Base-by-base conservation (phyloP, 495 filamentous ascomycete genomes). In the Neurospora sp. region DNA sequence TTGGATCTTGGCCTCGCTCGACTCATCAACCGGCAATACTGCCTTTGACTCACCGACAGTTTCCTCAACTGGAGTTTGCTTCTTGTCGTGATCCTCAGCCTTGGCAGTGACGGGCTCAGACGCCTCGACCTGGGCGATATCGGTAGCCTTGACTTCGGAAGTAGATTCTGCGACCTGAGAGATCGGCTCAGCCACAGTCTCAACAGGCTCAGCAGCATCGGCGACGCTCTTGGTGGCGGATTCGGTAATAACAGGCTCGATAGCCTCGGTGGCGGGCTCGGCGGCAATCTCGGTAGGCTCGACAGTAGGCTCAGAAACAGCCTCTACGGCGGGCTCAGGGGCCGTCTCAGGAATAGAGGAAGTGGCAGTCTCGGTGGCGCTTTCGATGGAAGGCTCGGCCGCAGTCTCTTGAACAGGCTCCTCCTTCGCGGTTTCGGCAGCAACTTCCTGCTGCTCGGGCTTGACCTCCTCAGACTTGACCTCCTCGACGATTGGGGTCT, bases 31-130 rank as follows among this genome's bases (percentile, higher is more conserved):
- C 44, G 69, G 48, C 35, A 37, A 23, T 31, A 70, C 71, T 20
- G 54, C 72, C 39, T 39, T 46, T 42, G 42, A 23, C 39, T 73
- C 69, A 31, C 39, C 46, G 12, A 46, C 41, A 62, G 46, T 27
- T n/a, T 76, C 75, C 39, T 77, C 73, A 11, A 44, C 73, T 27
- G 35, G 71, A 54, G 62, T 73, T 70, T 39, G 69, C 46, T 74
- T 72, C 37, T 69, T 71, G 20, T 31, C 46, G 59, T 46, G 20
- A 74, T 23, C 40, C 27, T 40, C 70, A 20, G 71, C 14, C 37
- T 71, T 71, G 39, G 31, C 42, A 46, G 38, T 37, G 62, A 42
- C 39, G 14, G 69, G 31, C 27, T 31, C 73, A 73, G 20, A 70
- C 37, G 14, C 76, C 46, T 31, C 69, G 18, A 40, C 46, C 39